phyloP scores from a whole-genome alignment of 1,284 basidiomycete genomes.

The Austroboletus novae-zelandiae region DNA sequence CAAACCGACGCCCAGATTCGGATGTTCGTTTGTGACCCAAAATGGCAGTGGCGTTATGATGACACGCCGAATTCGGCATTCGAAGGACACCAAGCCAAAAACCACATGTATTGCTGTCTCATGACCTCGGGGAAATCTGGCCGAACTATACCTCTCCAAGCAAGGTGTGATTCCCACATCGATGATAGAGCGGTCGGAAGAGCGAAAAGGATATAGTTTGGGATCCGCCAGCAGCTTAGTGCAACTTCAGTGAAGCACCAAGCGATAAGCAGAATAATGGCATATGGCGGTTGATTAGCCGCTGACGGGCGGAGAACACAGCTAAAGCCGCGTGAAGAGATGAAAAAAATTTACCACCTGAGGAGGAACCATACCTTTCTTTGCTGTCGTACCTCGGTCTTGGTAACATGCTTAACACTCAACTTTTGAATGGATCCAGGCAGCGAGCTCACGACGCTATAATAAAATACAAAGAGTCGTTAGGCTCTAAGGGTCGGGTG shows the following conservation, averaged over 20 bases:
- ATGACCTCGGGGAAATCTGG: conserved; percentile 12
- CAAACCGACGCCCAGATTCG: conserved; percentile 23
- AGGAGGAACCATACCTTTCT: not conserved
- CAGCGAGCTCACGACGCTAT: not conserved
- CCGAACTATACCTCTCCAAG: conserved; percentile 2
- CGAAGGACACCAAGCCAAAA: not conserved
- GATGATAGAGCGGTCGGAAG: conserved; percentile 16
- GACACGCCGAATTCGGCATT: conserved; percentile 2
- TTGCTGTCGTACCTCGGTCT: not conserved
- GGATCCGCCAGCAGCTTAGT: not conserved
- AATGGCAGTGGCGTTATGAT: conserved; percentile 14
- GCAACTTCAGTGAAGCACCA: not conserved
- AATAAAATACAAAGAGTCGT: conserved; percentile 19
- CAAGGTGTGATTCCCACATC: conserved; percentile 4
- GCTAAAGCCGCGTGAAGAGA: not conserved
- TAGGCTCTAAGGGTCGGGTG: not conserved
- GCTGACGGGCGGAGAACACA: not conserved
- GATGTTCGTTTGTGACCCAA: conserved; percentile 23
- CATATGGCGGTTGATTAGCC: not conserved
- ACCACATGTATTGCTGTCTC: conserved; percentile 16
- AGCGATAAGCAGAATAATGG: not conserved
- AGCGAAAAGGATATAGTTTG: not conserved
- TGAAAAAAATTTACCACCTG: not conserved
- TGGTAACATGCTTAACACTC: not conserved
- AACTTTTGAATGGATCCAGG: conserved; percentile 1